Conservation (phyloP, 148 eudicot species). For the Rhododendron williamsianum region DNA sequence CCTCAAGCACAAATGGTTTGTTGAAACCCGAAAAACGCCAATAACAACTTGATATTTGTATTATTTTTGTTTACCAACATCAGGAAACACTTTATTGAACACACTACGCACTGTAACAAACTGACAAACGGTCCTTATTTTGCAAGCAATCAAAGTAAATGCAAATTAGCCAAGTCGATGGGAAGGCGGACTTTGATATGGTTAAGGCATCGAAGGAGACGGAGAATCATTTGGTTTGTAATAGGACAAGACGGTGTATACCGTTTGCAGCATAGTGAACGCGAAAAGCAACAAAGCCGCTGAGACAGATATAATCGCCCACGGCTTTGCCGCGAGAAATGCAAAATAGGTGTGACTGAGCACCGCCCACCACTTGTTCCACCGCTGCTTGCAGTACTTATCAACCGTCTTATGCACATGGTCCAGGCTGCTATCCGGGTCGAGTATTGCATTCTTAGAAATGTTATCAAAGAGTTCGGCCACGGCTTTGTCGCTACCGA, state of each 20-base stretch:
- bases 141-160: too few species aligned
- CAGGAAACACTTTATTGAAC: too few species aligned
- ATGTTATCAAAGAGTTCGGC: slow-evolving; percentile 29
- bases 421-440: slow-evolving; percentile 21
- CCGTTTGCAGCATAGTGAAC: slow-evolving; percentile 26
- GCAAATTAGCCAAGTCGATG: too few species aligned
- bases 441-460: slow-evolving; percentile 26
- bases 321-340: slow-evolving; percentile 15
- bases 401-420: slow-evolving; percentile 16
- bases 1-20: too few species aligned
- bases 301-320: slow-evolving; percentile 26
- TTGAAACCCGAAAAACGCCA: too few species aligned
- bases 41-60: too few species aligned
- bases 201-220: neutral
- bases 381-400: slow-evolving; percentile 21
- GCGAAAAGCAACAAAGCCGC: slow-evolving; percentile 32
- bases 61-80: too few species aligned
- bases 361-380: slow-evolving; percentile 31
- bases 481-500: slow-evolving; percentile 41
- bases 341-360: slow-evolving; percentile 27
- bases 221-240: neutral
- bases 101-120: too few species aligned
- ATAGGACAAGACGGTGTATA: slow-evolving; percentile 17
- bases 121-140: too few species aligned
- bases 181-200: too few species aligned